Percentiles rank a stretch among this genome's conserved stretches.
Evolutionary conservation across 2,329 filamentous ascomycete genomes (phyloP).

Genomic region (Incumbomyces delicatus): DNA sequence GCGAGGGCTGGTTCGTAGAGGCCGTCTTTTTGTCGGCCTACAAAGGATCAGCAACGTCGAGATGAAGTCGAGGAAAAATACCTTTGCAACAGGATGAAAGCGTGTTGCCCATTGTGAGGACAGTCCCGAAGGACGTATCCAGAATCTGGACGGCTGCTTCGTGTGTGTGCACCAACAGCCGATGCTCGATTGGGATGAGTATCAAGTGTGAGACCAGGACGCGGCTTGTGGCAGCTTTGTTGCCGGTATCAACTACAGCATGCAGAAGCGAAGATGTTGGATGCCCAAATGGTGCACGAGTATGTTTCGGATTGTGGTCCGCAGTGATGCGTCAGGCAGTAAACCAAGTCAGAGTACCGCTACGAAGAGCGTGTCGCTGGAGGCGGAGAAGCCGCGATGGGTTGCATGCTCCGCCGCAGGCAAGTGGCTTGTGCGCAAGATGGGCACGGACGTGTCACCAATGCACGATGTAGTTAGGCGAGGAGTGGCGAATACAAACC

Average conservation of each 20-base stretch:
- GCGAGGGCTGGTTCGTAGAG: constrained; percentile 80
- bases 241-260: constrained; percentile 1
- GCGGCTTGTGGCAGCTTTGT: background rate
- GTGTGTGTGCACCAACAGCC: background rate
- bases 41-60: constrained; percentile 9
- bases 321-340: too few species aligned
- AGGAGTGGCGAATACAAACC: too few species aligned
- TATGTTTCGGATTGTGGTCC: constrained; percentile 1
- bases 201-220: background rate
- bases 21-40: constrained; percentile 68
- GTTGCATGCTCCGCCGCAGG: background rate
- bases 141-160: constrained; percentile 4
- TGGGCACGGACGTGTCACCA: background rate
- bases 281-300: constrained; percentile 2
- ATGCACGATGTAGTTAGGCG: too few species aligned
- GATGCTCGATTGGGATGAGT: background rate
- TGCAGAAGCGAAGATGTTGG: constrained; percentile 6
- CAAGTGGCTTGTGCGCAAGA: constrained; percentile 1
- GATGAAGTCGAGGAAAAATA: background rate
- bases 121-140: constrained; percentile 15
- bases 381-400: constrained; percentile 1
- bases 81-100: constrained; percentile 23
- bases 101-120: constrained; percentile 21
- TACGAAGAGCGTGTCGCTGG: background rate
- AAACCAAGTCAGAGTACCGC: too few species aligned